Base-by-base conservation (phyloP, 495 filamentous ascomycete species). In the Lophiotrema nucula region DNA sequence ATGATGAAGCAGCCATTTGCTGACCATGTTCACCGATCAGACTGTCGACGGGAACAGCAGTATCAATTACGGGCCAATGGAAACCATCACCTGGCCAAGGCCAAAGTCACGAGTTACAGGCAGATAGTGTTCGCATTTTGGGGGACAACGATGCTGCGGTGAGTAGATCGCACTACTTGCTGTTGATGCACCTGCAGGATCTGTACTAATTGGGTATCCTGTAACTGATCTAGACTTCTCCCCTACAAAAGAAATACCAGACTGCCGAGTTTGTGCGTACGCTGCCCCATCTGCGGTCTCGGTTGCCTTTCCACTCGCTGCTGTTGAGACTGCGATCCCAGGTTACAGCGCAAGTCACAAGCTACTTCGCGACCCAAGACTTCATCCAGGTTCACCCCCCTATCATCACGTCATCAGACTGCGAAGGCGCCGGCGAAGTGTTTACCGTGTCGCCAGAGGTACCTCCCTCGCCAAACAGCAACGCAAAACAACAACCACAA, bases 371-470 rank as follows among this genome's bases (percentile, higher is more conserved):
- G 23, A 70, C 76, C 24, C 80, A 80, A 23, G 74, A 82, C 25
- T 98, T 92, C 67, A 78, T 89, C 16, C 93, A 97, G 72, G 87
- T 88, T 16, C 92, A 97, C 64, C 86, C 93, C 19, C 93, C 93
- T 4, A 84, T 97, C 56, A 88, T 98, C 65, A 97, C 95, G 5
- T 95, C 93, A 3, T 98, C 95, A 0, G 93, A 98, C 62, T 97
- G 95, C 68, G 93, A 98, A 72, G 95, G 93, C 4, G 95, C 92
- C 3, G 92, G 93, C 2, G 92, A 97, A 69, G 92, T 93, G n/a
- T 98, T 98, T 63, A 84, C 83, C 3, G 72, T 97, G 27, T 69
- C 80, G 10, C 43, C 58, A 28, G 48, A 13, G n/a, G 12, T n/a
- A 18, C 45, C 41, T 12, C 13, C 41, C 41, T 16, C 53, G 22